These are phyloP conservation scores for Rosa rugosa DNA, from an alignment of 306 rosid genomes.

Conservation along the genomic window DNA sequence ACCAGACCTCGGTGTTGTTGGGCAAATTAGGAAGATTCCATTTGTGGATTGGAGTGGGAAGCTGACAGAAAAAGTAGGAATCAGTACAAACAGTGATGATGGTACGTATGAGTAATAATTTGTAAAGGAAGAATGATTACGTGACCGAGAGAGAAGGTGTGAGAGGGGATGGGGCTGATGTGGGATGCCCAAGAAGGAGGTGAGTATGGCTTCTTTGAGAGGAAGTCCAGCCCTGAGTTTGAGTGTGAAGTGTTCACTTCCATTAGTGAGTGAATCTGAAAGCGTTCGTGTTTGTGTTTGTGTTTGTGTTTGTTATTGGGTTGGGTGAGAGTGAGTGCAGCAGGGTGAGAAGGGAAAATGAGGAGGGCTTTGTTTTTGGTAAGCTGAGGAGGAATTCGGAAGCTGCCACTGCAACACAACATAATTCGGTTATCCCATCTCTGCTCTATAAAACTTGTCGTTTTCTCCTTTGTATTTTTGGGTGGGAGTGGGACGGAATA, in stretches of 20 bases:
- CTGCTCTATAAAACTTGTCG: not conserved
- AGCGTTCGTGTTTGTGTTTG: too few relatives aligned
- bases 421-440: conserved; percentile 20
- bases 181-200: conserved; percentile 92
- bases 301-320: not conserved
- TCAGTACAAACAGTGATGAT: not conserved
- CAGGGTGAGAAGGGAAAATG: not conserved
- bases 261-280: not conserved
- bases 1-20: conserved; percentile 66
- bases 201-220: conserved; percentile 47
- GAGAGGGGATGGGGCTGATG: conserved; percentile 70
- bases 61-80: conserved; percentile 34
- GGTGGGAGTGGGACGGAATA: too few relatives aligned
- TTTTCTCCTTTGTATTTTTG: not conserved
- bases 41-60: conserved; percentile 93
- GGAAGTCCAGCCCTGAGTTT: conserved; percentile 35
- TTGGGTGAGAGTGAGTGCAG: not conserved
- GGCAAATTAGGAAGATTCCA: conserved; percentile 96
- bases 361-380: not conserved
- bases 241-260: not conserved
- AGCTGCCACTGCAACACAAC: conserved; percentile 14
- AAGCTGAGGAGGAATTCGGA: not conserved
- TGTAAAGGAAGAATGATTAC: conserved; percentile 26
- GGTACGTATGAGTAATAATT: not conserved
- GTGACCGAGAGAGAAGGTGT: conserved; percentile 68